These are phyloP conservation scores for Globisporangium nodosum DNA, from an alignment of 352 stramenopile species.

Conservation along the genomic window DNA sequence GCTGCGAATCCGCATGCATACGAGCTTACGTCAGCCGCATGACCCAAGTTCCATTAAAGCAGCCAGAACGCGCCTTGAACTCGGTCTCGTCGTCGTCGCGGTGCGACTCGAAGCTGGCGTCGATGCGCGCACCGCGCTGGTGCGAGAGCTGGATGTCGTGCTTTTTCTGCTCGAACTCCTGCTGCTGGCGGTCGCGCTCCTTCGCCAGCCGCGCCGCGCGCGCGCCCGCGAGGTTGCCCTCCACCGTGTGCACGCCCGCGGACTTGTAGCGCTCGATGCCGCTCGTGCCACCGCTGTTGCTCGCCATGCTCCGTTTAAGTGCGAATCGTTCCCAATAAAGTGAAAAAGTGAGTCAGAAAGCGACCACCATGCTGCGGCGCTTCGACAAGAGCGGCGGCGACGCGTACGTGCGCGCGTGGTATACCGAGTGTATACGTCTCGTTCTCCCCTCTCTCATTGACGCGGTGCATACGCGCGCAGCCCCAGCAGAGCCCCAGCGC, in stretches of 20 bases:
- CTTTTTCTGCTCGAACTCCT: constrained; percentile 92
- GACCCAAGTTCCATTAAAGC: background rate
- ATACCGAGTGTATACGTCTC: background rate
- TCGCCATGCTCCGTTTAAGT: background rate
- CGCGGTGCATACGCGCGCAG: background rate
- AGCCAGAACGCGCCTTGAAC: constrained; percentile 59
- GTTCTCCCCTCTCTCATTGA: background rate
- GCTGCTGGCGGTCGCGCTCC: constrained; percentile 90
- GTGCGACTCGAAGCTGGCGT: constrained; percentile 89
- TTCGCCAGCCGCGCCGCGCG: constrained; percentile 89
- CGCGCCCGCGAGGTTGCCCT: constrained; percentile 93
- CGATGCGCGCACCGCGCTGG: constrained; percentile 80
- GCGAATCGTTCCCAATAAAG: constrained; percentile 19
- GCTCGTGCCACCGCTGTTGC: constrained; percentile 32
- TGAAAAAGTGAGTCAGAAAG: constrained; percentile 11
- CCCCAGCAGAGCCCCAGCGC: background rate
- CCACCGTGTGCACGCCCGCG: constrained; percentile 93
- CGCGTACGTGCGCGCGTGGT: constrained; percentile 21
- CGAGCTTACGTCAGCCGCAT: background rate
- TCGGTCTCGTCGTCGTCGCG: constrained; percentile 77
- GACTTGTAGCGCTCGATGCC: constrained; percentile 72
- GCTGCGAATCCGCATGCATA: constrained; percentile 19
- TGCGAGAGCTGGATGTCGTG: constrained; percentile 84
- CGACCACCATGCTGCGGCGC: constrained; percentile 50
- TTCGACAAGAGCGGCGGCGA: constrained; percentile 47